These are phyloP conservation scores for Caloboletus firmus DNA, from an alignment of 1,284 basidiomycete species.

Conservation along the genomic window DNA sequence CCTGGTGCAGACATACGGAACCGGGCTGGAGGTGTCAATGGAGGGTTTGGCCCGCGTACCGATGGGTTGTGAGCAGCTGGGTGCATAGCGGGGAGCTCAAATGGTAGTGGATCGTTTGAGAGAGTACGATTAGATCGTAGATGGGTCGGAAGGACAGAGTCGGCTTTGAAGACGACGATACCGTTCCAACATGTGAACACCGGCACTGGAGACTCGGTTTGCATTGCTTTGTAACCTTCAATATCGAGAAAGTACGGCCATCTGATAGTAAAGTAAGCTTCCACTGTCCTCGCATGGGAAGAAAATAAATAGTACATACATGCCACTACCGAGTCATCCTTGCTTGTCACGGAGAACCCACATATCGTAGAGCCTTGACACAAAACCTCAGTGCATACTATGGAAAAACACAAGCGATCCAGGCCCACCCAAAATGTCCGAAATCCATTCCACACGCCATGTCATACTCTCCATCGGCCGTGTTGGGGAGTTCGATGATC, in stretches of 20 bases:
- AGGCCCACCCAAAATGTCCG: no score
- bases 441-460: no score
- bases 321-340: no score
- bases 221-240: slow-evolving; percentile 36
- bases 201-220: slow-evolving; percentile 43
- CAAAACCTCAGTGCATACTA: no score
- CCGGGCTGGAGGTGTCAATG: slow-evolving; percentile 38
- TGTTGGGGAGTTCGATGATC: no score
- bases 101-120: no score
- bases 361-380: no score
- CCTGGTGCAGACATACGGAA: slow-evolving; percentile 46
- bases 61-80: slow-evolving; percentile 14
- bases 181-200: slow-evolving; percentile 65
- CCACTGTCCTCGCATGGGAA: no score
- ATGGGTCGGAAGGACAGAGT: slow-evolving; percentile 43
- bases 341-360: slow-evolving; percentile 27
- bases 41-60: slow-evolving; percentile 27
- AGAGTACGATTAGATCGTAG: slow-evolving; percentile 32
- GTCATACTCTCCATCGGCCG: no score
- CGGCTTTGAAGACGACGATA: slow-evolving; percentile 49
- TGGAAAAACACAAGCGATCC: no score
- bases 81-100: slow-evolving; percentile 14
- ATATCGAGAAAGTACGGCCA: slow-evolving; percentile 49
- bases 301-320: no score
- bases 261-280: no score